These are phyloP conservation scores for Fusarium succisae DNA, from an alignment of 2,329 filamentous ascomycete species.

Conservation along the genomic window DNA sequence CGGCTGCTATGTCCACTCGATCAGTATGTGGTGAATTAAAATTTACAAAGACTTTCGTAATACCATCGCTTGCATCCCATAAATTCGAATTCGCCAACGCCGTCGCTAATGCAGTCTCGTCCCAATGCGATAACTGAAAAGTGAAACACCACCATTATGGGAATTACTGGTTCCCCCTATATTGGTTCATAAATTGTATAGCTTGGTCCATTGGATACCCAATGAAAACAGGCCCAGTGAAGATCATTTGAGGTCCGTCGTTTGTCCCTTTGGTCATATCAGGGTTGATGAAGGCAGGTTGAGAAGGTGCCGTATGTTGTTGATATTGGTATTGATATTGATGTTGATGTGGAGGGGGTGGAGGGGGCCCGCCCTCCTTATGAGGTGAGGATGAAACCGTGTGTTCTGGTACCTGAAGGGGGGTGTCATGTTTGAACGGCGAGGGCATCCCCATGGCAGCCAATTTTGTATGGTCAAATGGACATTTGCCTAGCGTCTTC, in stretches of 20 bases:
- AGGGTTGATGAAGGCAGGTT: conserved; percentile 64
- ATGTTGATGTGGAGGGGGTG: conserved; percentile 5
- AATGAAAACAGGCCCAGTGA: conserved; percentile 93
- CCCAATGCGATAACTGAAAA: conserved; percentile 16
- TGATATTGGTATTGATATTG: conserved; percentile 15
- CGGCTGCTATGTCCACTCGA: background rate
- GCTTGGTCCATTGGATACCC: conserved; percentile 88
- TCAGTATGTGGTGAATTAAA: background rate
- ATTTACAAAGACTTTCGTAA: background rate
- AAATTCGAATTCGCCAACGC: conserved; percentile 39
- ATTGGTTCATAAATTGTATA: conserved; percentile 75
- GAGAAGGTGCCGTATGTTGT: conserved; percentile 38
- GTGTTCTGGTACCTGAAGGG: conserved; percentile 15
- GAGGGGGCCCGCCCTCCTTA: conserved; percentile 35
- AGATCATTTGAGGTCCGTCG: conserved; percentile 75
- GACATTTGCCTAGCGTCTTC: conserved; percentile 60
- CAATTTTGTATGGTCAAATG: conserved; percentile 64
- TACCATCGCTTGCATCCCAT: conserved; percentile 28
- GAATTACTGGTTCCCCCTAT: conserved; percentile 47
- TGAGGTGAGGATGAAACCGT: conserved; percentile 28
- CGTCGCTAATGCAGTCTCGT: conserved; percentile 43
- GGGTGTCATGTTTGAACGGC: conserved; percentile 21
- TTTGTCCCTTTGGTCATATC: conserved; percentile 45
- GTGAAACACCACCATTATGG: conserved; percentile 12
- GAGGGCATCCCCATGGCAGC: conserved; percentile 45